Percentiles rank a stretch among this genome's conserved stretches.
Conservation (phyloP, 192 early-diverging fungal species). For the Paraglomus brasilianum region DNA sequence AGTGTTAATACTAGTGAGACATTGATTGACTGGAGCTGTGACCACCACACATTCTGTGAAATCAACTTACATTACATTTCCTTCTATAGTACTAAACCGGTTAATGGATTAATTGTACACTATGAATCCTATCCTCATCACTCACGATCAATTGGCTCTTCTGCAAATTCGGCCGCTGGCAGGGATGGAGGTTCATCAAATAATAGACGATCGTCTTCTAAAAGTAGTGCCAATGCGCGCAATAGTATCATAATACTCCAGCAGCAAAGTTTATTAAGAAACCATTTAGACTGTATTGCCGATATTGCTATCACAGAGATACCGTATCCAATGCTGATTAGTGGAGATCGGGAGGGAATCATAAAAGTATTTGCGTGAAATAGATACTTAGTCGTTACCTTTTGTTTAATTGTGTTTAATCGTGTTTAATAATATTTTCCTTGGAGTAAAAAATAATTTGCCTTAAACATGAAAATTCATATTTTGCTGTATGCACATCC, state of each 20-base stretch:
- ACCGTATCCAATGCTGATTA: slow-evolving; percentile 76
- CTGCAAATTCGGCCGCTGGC: slow-evolving; percentile 20
- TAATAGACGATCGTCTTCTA: not conserved
- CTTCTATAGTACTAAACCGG: slow-evolving; percentile 49
- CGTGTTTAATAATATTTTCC: too few relatives aligned
- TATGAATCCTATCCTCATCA: slow-evolving; percentile 51
- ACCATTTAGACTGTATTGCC: slow-evolving; percentile 75
- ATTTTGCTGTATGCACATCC: too few relatives aligned
- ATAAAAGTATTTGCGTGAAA: slow-evolving; percentile 58
- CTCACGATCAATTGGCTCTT: slow-evolving; percentile 37
- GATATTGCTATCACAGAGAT: slow-evolving; percentile 65
- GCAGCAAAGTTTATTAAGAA: slow-evolving; percentile 56
- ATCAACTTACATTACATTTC: not conserved
- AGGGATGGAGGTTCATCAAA: not conserved
- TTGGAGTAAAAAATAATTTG: too few relatives aligned
- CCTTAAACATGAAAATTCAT: too few relatives aligned
- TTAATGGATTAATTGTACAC: slow-evolving; percentile 56
- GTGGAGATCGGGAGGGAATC: slow-evolving; percentile 73
- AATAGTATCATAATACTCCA: slow-evolving; percentile 35
- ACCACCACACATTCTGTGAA: not conserved
- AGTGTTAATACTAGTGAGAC: slow-evolving; percentile 27
- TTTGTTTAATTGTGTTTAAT: not conserved
- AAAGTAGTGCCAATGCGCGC: not conserved
- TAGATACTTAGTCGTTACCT: not conserved
- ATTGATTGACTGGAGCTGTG: not conserved